phyloP scores from a whole-genome alignment of 1,284 basidiomycete genomes.

The Rhodotorula sp. region DNA sequence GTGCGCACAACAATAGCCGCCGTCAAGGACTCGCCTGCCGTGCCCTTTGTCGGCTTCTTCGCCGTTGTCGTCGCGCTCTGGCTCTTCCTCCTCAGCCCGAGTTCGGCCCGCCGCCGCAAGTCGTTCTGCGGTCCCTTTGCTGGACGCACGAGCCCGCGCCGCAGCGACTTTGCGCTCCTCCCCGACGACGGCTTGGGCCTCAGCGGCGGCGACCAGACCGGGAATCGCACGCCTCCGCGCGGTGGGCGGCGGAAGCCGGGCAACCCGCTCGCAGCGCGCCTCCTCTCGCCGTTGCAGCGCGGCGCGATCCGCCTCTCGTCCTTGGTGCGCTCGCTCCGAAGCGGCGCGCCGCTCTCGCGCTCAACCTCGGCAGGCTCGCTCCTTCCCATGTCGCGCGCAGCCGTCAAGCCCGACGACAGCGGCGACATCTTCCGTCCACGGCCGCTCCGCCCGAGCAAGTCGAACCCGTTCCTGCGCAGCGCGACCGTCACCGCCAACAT shows the following conservation, averaged over 20 bases:
- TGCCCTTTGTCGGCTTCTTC: conserved; percentile 24
- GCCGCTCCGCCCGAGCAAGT: conserved; percentile 26
- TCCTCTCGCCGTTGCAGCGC: conserved; percentile 23
- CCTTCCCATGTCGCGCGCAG: conserved; percentile 15
- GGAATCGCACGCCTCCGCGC: conserved; percentile 2
- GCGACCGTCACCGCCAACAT: not conserved
- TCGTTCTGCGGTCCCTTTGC: conserved; percentile 16
- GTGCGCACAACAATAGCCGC: conserved; percentile 25
- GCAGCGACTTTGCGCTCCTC: conserved; percentile 23
- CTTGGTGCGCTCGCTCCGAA: conserved; percentile 6
- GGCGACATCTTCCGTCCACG: conserved; percentile 28
- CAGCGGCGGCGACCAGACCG: conserved; percentile 15
- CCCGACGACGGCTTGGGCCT: conserved; percentile 20
- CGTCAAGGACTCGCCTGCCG: conserved; percentile 23
- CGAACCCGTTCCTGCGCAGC: conserved; percentile 35
- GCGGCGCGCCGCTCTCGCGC: conserved; percentile 1
- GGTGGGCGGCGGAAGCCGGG: conserved; percentile 1
- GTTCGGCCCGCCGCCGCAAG: conserved; percentile 21
- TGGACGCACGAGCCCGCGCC: conserved; percentile 8
- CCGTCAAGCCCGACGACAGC: not conserved
- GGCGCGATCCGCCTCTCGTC: conserved; percentile 23
- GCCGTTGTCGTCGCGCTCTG: conserved; percentile 18
- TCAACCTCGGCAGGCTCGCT: conserved; percentile 6
- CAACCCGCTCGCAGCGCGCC: not conserved
- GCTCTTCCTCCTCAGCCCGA: conserved; percentile 20